A percentile compares a stretch with the other conserved stretches of the same genome.
phyloP scores from a whole-genome alignment of 352 stramenopile genomes.

The Phytophthora megakarya region DNA sequence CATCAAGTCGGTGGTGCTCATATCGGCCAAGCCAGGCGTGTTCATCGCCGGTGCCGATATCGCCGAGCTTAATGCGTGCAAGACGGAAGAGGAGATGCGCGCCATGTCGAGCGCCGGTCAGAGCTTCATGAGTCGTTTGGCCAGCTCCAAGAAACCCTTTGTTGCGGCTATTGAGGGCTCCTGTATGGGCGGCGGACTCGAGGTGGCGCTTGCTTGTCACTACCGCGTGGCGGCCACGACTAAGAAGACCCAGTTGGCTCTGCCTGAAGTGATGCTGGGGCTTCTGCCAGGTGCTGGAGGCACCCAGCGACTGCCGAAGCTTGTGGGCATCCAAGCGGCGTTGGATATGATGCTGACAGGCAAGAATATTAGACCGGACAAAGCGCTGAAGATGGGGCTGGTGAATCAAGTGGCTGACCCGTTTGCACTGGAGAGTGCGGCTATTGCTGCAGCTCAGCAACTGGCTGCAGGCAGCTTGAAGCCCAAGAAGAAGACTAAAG shows the following conservation, averaged over 20 bases:
- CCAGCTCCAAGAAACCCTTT: conserved; percentile 93
- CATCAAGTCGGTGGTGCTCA: conserved; percentile 98
- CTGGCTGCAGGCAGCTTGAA: conserved; percentile 93
- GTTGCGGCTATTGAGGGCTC: conserved; percentile 97
- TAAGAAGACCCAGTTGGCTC: conserved; percentile 95
- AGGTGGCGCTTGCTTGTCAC: conserved; percentile 97
- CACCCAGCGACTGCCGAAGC: conserved; percentile 95
- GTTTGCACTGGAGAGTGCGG: conserved; percentile 90
- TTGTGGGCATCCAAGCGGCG: conserved; percentile 92
- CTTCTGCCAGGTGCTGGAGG: conserved; percentile 97
- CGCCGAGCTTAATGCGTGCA: conserved; percentile 90
- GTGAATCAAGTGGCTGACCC: conserved; percentile 95
- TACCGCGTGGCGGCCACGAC: conserved; percentile 96
- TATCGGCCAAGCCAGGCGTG: conserved; percentile 96
- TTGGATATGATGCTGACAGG: conserved; percentile 98
- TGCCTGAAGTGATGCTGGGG: conserved; percentile 98
- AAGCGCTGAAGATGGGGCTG: conserved; percentile 97
- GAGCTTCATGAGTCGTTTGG: conserved; percentile 92
- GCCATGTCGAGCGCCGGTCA: conserved; percentile 92
- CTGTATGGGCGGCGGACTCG: conserved; percentile 96
- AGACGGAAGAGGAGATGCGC: conserved; percentile 93
- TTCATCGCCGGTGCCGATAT: conserved; percentile 99
- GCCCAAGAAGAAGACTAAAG: conserved; percentile 91
- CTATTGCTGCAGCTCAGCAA: conserved; percentile 88
- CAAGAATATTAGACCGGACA: conserved; percentile 95